Base-by-base conservation (phyloP, 306 rosid genomes). In the Cajanus cajan region DNA sequence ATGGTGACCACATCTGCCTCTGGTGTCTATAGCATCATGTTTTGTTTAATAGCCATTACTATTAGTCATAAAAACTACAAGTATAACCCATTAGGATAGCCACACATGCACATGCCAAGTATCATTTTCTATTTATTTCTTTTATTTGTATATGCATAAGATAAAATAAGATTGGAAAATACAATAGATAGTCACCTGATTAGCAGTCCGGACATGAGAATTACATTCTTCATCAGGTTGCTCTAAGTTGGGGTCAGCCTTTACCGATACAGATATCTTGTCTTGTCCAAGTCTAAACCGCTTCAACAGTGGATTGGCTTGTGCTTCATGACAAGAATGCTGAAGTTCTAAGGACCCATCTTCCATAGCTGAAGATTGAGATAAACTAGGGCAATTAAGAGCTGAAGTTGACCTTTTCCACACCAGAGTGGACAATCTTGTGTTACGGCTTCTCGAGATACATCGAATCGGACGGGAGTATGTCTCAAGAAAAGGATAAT, bases 401-500 rank as follows among this genome's bases (percentile, higher is more conserved):
- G 83, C 76, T 78, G 90, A 54, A 78, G 90, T 85, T 78, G 94
- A 80, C 85, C 88, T 89, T 89, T 89, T 91, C 92, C 86, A 86
- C 64, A 64, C 83, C 25, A 83, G 47, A 61, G 97, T 86, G 22
- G 97, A 89, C 61, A 84, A 77, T 66, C 87, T 86, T 48, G 90
- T 83, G 80, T 82, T 92, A 37, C 90, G 90, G 62, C 89, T 90
- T 82, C 94, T 82, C 16, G 98, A 94, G 74, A 92, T 90, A 68
- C 97, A 92, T 37, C 93, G 97, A 85, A 94, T 88, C 71, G 97
- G 95, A 85, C 77, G 90, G 22, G 93, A 86, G 71, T 68, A 61
- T 76, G 90, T 78, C 87, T 89, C 90, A 41, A 90, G 79, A 76
- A 89, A 94, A 75, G 97, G 95, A 86, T 86, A 90, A 52, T 37